A percentile compares a stretch with the other conserved stretches of the same genome.
phyloP scores from a whole-genome alignment of 2,329 filamentous ascomycete genomes.

The Hypoxylon sp. region DNA sequence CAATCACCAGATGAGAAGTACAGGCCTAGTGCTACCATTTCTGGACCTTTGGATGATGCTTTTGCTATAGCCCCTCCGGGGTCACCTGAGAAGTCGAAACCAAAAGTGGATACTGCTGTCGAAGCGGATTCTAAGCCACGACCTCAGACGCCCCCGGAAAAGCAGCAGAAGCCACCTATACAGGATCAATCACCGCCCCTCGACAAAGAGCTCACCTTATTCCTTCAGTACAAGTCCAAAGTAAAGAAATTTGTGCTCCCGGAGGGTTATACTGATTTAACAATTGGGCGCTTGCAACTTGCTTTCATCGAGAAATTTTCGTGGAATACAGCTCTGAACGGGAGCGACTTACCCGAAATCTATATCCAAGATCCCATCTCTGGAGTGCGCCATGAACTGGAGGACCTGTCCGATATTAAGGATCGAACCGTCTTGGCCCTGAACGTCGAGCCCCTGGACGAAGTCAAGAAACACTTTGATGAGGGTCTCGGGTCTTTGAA shows the following conservation, averaged over 20 bases:
- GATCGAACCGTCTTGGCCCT: constrained; percentile 94
- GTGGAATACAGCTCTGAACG: constrained; percentile 97
- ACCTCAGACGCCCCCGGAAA: constrained; percentile 52
- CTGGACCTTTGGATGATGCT: constrained; percentile 63
- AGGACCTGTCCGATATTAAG: constrained; percentile 92
- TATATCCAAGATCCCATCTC: constrained; percentile 97
- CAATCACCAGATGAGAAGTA: constrained; percentile 75
- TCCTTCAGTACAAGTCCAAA: constrained; percentile 94
- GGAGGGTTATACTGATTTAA: constrained; percentile 84
- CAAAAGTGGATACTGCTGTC: constrained; percentile 27
- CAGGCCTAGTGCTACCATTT: constrained; percentile 65
- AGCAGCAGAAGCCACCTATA: constrained; percentile 62
- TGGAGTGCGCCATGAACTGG: constrained; percentile 94
- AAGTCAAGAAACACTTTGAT: constrained; percentile 96
- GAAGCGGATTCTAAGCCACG: constrained; percentile 41
- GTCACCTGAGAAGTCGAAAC: constrained; percentile 42
- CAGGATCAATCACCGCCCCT: constrained; percentile 74
- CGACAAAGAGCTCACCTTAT: constrained; percentile 89
- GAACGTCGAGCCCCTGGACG: constrained; percentile 91
- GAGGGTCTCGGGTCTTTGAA: constrained; percentile 85
- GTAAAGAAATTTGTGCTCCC: constrained; percentile 94
- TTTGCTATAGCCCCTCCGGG: constrained; percentile 50
- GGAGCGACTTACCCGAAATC: constrained; percentile 91
- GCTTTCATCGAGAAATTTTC: constrained; percentile 99
- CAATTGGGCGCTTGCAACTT: constrained; percentile 86